Evolutionary conservation across 1,284 basidiomycete species (phyloP).

Genomic region (Cutaneotrichosporon cutaneum): DNA sequence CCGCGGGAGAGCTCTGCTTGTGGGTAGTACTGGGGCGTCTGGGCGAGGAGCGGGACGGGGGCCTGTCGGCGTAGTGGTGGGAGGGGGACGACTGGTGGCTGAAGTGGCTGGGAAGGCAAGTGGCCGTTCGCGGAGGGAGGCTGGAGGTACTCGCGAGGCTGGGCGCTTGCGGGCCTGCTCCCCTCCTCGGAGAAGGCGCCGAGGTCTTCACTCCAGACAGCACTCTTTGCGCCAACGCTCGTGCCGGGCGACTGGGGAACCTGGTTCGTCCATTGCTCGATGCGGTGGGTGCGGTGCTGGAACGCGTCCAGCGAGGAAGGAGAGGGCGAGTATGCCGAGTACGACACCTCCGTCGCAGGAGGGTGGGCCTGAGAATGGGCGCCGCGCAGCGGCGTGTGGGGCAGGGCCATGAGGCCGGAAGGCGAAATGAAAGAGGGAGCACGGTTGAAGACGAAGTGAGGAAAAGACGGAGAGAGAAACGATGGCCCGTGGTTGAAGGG

Average conservation of each 20-base stretch:
- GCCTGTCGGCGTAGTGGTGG: constrained; percentile 2
- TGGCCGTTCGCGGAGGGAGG: background rate
- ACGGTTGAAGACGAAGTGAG: background rate
- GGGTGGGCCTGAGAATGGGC: background rate
- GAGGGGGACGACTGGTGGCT: background rate
- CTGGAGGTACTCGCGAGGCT: background rate
- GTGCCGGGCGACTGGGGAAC: constrained; percentile 5
- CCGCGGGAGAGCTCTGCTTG: constrained; percentile 9
- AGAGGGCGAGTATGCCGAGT: constrained; percentile 24
- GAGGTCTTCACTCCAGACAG: constrained; percentile 3
- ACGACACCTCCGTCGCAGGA: constrained; percentile 14
- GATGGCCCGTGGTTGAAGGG: background rate
- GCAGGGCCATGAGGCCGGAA: constrained; percentile 3
- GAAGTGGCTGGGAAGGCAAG: background rate
- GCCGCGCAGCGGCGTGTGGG: constrained; percentile 1
- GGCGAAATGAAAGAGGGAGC: background rate
- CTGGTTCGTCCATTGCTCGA: constrained; percentile 20
- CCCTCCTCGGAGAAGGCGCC: background rate
- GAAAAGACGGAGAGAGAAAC: background rate
- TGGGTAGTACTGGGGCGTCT: background rate
- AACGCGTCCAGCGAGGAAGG: constrained; percentile 25
- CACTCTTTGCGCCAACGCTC: constrained; percentile 8
- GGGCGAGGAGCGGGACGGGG: constrained; percentile 14
- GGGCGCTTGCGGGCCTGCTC: background rate
- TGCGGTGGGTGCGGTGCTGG: constrained; percentile 14